Conservation (phyloP, 1,139 yeast species). For the Yamadazyma buinensis region DNA sequence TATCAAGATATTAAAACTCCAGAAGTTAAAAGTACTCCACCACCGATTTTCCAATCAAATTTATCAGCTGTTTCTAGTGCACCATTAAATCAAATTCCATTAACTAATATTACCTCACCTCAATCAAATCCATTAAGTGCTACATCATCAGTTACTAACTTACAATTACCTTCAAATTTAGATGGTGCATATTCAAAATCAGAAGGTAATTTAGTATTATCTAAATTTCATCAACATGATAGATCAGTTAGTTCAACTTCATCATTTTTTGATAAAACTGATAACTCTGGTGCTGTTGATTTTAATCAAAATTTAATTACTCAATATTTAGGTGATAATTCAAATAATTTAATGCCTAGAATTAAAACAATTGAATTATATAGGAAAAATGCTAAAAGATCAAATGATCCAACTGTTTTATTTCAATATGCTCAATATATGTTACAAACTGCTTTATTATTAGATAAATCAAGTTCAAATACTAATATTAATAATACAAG, state of each 20-base stretch:
- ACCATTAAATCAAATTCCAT: not conserved
- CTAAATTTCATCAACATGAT: conserved; percentile 25
- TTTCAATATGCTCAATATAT: conserved; percentile 91
- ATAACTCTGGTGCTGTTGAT: conserved; percentile 35
- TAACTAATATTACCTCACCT: conserved; percentile 20
- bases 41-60: conserved; percentile 8
- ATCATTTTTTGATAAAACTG: conserved; percentile 35
- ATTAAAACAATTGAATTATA: conserved; percentile 85
- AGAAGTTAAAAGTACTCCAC: conserved; percentile 20
- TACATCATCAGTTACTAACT: conserved; percentile 38
- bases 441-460: conserved; percentile 75
- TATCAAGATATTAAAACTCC: too few species aligned
- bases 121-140: conserved; percentile 32
- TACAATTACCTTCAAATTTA: conserved; percentile 20
- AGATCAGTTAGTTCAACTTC: conserved; percentile 41
- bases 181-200: conserved; percentile 19
- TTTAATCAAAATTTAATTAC: conserved; percentile 40
- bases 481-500: conserved; percentile 6
- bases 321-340: conserved; percentile 54
- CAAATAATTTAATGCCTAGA: conserved; percentile 61
- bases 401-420: conserved; percentile 79
- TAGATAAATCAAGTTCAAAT: conserved; percentile 26
- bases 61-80: too few species aligned
- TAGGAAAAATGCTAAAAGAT: conserved; percentile 77
- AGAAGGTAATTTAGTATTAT: conserved; percentile 24